Base-by-base conservation (phyloP, 1,284 basidiomycete genomes). In the Omphalotus olearius region DNA sequence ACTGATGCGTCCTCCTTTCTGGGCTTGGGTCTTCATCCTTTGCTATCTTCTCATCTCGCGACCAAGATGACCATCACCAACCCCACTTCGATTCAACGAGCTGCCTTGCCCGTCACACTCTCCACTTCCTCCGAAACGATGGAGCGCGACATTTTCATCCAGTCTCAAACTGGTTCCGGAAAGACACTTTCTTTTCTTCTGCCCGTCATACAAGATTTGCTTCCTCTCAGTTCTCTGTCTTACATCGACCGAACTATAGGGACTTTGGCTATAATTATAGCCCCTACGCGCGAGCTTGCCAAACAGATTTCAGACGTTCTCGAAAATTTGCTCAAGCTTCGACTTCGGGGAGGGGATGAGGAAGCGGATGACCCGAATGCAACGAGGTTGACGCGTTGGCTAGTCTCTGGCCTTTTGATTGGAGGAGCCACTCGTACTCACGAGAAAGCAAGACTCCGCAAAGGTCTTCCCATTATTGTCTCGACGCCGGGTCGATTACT, bases 131-230 rank as follows among this genome's bases (percentile, higher is more conserved):
- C 75, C 0, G 60, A 69, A 43, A 70, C 70, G 33, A 69, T 69
- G 46, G 69, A 69, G 23, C 78, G 89, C 51, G 97, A 99, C 67
- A 82, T 93, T 13, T 94, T 99, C 65, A 90, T 99, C 50, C 95
- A 98, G 66, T 92, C 93, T 4, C 96, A 99, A 66, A 99, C 97
- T 0, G 97, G 97, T 54, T 98, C 95, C 0, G 97, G 97, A 60
- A 99, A 99, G 72, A 99, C 96, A 0, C 74, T 99, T 18, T 83
- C 96, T 2, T 99, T 92, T 71, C 81, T 99, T 14, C 81, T 99
- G 3, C 97, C 97, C 16, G 94, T 99, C 66, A 80, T 99, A 37
- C 93, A 99, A 61, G 92, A 96, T 64, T 83, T 97, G 39, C 79
- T 99, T 25, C 93, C 93, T 0, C 76, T 99, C 33, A 91, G 93